These are phyloP conservation scores for Trichosporon sp. DNA, from an alignment of 1,284 basidiomycete species.

Conservation along the genomic window DNA sequence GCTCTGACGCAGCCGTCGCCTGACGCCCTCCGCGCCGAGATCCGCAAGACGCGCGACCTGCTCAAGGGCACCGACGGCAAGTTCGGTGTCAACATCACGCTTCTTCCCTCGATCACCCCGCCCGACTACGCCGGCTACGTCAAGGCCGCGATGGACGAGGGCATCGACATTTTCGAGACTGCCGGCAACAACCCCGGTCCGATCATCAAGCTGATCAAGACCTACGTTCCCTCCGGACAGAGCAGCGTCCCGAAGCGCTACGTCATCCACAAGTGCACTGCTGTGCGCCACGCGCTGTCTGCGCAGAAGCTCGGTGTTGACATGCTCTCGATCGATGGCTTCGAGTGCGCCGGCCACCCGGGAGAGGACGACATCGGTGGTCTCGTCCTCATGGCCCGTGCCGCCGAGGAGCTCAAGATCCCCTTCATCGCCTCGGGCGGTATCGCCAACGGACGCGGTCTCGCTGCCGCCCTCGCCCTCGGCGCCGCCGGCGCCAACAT, in stretches of 20 bases:
- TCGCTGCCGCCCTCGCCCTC: constrained; percentile 77
- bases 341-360: constrained; percentile 91
- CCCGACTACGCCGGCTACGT: constrained; percentile 85
- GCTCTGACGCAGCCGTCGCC: constrained; percentile 83
- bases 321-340: constrained; percentile 82
- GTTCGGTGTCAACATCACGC: constrained; percentile 90
- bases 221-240: constrained; percentile 40
- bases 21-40: constrained; percentile 79
- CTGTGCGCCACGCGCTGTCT: constrained; percentile 79
- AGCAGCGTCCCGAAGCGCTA: constrained; percentile 60
- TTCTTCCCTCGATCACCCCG: constrained; percentile 85
- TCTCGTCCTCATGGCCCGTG: constrained; percentile 84
- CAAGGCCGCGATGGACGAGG: constrained; percentile 80
- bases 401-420: constrained; percentile 77
- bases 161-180: constrained; percentile 87
- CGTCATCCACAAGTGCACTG: constrained; percentile 90
- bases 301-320: constrained; percentile 79
- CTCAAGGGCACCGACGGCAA: constrained; percentile 66
- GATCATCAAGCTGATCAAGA: constrained; percentile 79
- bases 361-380: constrained; percentile 94
- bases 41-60: constrained; percentile 69
- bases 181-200: constrained; percentile 85
- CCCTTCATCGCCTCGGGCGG: constrained; percentile 91
- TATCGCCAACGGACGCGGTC: constrained; percentile 76
- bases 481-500: constrained; percentile 87